Evolutionary conservation across 2,329 filamentous ascomycete species (phyloP).

Genomic region (Alternaria metachromatica): DNA sequence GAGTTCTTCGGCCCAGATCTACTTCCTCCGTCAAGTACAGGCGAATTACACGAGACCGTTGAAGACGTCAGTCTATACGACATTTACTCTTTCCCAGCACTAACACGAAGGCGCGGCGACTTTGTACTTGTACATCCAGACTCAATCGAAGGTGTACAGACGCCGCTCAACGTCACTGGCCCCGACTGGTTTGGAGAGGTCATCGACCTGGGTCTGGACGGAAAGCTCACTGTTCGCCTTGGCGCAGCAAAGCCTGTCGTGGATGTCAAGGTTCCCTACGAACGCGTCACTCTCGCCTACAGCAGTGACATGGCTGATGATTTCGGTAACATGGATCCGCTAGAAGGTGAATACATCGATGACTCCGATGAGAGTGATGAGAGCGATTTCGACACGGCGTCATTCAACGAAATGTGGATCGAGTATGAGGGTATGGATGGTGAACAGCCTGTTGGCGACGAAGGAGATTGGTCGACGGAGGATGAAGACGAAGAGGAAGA

Average conservation of each 20-base stretch:
- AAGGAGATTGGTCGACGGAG: slow-evolving; percentile 48
- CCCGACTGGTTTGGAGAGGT: slow-evolving; percentile 65
- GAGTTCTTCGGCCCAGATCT: slow-evolving; percentile 47
- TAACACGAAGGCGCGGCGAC: slow-evolving; percentile 60
- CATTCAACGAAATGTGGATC: slow-evolving; percentile 47
- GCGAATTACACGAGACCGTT: slow-evolving; percentile 48
- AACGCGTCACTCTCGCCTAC: slow-evolving; percentile 58
- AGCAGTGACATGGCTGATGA: slow-evolving; percentile 51
- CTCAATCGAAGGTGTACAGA: slow-evolving; percentile 17
- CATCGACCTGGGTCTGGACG: slow-evolving; percentile 61
- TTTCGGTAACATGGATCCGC: slow-evolving; percentile 28
- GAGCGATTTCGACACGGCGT: slow-evolving; percentile 42
- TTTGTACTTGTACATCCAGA: slow-evolving; percentile 58
- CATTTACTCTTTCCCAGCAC: slow-evolving; percentile 57
- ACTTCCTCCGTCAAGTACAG: slow-evolving; percentile 53
- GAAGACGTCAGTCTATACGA: slow-evolving; percentile 67
- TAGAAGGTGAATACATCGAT: slow-evolving; percentile 40
- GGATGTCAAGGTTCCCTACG: slow-evolving; percentile 58
- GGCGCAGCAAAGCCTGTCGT: slow-evolving; percentile 56
- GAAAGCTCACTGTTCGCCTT: slow-evolving; percentile 61
- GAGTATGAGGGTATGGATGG: slow-evolving; percentile 49
- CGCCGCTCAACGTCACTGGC: slow-evolving; percentile 22
- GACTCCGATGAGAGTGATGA: slow-evolving; percentile 43
- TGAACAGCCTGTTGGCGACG: slow-evolving; percentile 37
- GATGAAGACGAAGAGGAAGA: slow-evolving; percentile 46